phyloP scores from a whole-genome alignment of 371 early-diverging fungal species.

The Lichtheimia ramosa region DNA sequence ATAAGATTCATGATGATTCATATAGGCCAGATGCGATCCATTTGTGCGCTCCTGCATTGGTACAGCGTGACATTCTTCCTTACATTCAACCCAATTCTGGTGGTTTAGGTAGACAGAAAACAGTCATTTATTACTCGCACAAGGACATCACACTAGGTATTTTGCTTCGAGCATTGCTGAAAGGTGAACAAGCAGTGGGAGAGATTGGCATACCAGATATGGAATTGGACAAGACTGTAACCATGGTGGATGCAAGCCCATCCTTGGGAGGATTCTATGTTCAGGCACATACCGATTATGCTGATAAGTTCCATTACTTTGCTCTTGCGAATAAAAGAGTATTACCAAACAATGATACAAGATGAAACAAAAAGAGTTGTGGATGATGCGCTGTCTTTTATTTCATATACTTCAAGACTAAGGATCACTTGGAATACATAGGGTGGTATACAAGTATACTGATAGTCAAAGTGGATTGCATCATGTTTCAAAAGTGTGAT shows the following conservation, averaged over 20 bases:
- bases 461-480: no score
- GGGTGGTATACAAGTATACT: no score
- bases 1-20: neutral
- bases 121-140: slow-evolving; percentile 40
- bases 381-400: no score
- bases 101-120: slow-evolving; percentile 32
- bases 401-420: no score
- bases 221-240: slow-evolving; percentile 31
- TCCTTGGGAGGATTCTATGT: slow-evolving; percentile 45
- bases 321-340: neutral
- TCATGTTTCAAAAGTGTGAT: no score
- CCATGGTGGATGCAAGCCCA: slow-evolving; percentile 30
- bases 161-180: slow-evolving; percentile 33
- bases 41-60: slow-evolving; percentile 49
- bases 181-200: slow-evolving; percentile 41
- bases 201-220: slow-evolving; percentile 36
- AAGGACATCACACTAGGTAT: slow-evolving; percentile 48
- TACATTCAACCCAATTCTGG: slow-evolving; percentile 22
- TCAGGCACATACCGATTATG: slow-evolving; percentile 48
- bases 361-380: no score
- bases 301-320: slow-evolving; percentile 46
- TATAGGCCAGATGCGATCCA: slow-evolving; percentile 46
- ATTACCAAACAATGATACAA: neutral
- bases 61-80: slow-evolving; percentile 31
- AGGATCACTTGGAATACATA: no score